Conservation (phyloP, 371 early-diverging fungal species). For the Circinella umbellata region DNA sequence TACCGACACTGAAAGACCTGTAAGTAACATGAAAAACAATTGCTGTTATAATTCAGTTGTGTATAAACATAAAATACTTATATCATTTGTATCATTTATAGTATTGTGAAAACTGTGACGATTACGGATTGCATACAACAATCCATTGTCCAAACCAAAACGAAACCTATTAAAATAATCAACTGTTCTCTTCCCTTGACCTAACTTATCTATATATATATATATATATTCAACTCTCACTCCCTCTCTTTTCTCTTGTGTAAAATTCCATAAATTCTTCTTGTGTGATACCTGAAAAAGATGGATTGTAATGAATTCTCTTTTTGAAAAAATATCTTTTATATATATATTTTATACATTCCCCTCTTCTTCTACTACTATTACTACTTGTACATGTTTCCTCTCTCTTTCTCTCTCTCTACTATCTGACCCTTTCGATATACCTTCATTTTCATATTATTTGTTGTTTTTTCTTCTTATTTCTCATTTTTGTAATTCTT, state of each 20-base stretch:
- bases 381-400: conserved; percentile 9
- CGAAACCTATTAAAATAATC: conserved; percentile 25
- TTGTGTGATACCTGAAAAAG: conserved; percentile 15
- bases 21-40: conserved; percentile 2
- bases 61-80: background rate
- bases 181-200: background rate
- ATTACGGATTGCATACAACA: conserved; percentile 25
- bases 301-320: conserved; percentile 5
- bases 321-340: conserved; percentile 1
- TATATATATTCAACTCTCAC: too few species aligned
- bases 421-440: conserved; percentile 4
- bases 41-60: too few species aligned
- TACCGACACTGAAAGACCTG: conserved; percentile 14
- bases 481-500: conserved; percentile 3
- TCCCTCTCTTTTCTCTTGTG: background rate
- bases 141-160: conserved; percentile 26
- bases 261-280: conserved; percentile 16
- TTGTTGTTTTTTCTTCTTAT: conserved; percentile 1
- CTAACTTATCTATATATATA: background rate
- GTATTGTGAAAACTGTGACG: conserved; percentile 32
- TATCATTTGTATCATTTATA: background rate
- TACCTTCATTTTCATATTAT: conserved; percentile 9
- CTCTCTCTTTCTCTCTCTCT: conserved; percentile 6
- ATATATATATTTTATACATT: conserved; percentile 14
- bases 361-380: background rate